Evolutionary conservation across 2,329 filamentous ascomycete genomes (phyloP).

Genomic region (Curvularia sp.): DNA sequence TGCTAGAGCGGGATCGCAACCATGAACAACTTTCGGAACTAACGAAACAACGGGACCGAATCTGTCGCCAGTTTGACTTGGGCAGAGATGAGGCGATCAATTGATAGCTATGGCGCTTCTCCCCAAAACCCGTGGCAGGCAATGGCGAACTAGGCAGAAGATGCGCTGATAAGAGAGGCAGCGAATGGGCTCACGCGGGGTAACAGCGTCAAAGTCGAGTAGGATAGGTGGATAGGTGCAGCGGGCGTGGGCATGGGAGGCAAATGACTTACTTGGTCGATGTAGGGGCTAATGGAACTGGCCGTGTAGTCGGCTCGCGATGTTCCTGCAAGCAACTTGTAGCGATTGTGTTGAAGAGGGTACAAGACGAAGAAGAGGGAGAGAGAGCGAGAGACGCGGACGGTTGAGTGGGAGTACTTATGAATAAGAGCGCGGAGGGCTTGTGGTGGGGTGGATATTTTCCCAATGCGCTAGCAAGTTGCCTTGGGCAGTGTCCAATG

Average conservation of each 20-base stretch:
- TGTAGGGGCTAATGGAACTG: constrained; percentile 34
- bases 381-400: constrained; percentile 25
- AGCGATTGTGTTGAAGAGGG: constrained; percentile 29
- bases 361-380: constrained; percentile 15
- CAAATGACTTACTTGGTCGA: constrained; percentile 46
- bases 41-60: constrained; percentile 23
- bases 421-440: constrained; percentile 42
- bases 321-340: constrained; percentile 42
- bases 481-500: constrained; percentile 43
- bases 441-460: constrained; percentile 48
- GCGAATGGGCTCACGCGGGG: constrained; percentile 47
- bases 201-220: constrained; percentile 18
- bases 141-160: constrained; percentile 38
- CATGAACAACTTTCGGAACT: constrained; percentile 20
- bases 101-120: constrained; percentile 38
- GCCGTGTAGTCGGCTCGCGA: constrained; percentile 36
- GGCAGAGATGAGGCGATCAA: constrained; percentile 19
- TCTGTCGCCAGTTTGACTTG: constrained; percentile 31
- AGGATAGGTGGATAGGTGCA: constrained; percentile 23
- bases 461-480: constrained; percentile 45
- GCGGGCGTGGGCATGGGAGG: constrained; percentile 22
- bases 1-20: constrained; percentile 17
- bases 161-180: constrained; percentile 43
- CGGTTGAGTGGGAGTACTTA: constrained; percentile 43
- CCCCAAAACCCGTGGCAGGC: constrained; percentile 26